These are phyloP conservation scores for Serendipita sp. DNA, from an alignment of 768 basidiomycete species.

Conservation along the genomic window DNA sequence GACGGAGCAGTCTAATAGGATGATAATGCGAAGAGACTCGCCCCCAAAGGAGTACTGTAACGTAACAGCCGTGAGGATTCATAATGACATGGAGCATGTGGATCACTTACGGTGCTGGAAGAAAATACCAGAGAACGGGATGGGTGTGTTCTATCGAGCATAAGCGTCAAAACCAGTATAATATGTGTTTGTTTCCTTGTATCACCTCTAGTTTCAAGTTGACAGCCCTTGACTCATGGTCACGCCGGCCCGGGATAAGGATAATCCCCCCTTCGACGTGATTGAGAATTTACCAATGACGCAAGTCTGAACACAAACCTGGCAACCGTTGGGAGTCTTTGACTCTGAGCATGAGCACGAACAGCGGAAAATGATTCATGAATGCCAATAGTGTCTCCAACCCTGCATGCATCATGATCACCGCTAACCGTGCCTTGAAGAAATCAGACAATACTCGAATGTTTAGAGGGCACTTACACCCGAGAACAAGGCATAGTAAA, in stretches of 20 bases:
- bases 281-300: neutral
- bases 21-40: conserved; percentile 15
- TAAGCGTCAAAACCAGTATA: neutral
- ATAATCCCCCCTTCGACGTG: neutral
- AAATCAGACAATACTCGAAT: neutral
- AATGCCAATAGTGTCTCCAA: conserved; percentile 55
- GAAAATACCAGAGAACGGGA: conserved; percentile 15
- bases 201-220: neutral
- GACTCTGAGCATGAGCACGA: conserved; percentile 63
- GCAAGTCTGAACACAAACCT: conserved; percentile 26
- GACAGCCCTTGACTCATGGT: conserved; percentile 9
- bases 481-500: conserved; percentile 75
- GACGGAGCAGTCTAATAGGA: conserved; percentile 13
- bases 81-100: neutral
- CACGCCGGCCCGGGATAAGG: neutral
- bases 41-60: conserved; percentile 15
- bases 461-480: conserved; percentile 25
- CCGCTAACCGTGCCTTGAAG: conserved; percentile 33
- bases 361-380: conserved; percentile 86
- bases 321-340: conserved; percentile 78
- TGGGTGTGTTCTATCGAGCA: conserved; percentile 12
- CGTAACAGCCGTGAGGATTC: neutral
- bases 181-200: neutral
- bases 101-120: conserved; percentile 16
- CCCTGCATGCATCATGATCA: conserved; percentile 41